A percentile compares a stretch with the other conserved stretches of the same genome.
Evolutionary conservation across 768 basidiomycete species (phyloP).

Genomic region (Amanita exitialis): DNA sequence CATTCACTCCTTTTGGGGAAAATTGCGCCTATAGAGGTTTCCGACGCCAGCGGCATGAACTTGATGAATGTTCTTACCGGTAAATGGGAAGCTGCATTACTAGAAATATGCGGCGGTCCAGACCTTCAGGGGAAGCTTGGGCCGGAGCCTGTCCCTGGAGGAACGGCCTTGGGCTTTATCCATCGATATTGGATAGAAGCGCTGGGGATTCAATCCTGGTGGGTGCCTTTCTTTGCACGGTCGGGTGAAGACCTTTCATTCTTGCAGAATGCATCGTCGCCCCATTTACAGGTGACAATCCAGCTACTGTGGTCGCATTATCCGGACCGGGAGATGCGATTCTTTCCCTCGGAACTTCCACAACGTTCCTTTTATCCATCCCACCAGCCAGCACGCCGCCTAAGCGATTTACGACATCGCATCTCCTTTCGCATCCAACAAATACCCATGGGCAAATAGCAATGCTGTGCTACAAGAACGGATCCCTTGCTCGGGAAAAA

Average conservation of each 20-base stretch:
- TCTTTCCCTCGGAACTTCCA: constrained; percentile 82
- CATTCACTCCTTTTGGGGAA: constrained; percentile 73
- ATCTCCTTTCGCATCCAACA: constrained; percentile 65
- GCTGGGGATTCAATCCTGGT: constrained; percentile 71
- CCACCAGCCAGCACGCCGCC: constrained; percentile 56
- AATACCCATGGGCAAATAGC: constrained; percentile 57
- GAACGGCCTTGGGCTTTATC: constrained; percentile 55
- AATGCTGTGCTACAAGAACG: constrained; percentile 92
- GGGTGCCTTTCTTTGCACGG: constrained; percentile 6
- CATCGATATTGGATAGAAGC: constrained; percentile 59
- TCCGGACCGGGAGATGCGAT: constrained; percentile 74
- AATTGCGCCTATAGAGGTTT: constrained; percentile 76
- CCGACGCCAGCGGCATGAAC: constrained; percentile 89
- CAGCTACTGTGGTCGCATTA: constrained; percentile 69
- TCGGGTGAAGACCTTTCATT: background rate
- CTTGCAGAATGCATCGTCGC: constrained; percentile 62
- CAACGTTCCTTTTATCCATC: constrained; percentile 74
- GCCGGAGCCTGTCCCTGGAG: constrained; percentile 67
- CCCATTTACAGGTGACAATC: constrained; percentile 87
- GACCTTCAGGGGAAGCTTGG: constrained; percentile 63
- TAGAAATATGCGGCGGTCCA: constrained; percentile 60
- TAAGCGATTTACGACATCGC: constrained; percentile 63
- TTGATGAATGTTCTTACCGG: constrained; percentile 67
- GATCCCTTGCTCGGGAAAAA: constrained; percentile 71
- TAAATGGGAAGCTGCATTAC: constrained; percentile 62